Conservation (phyloP, 1,284 basidiomycete species). For the Pascua guehoae region DNA sequence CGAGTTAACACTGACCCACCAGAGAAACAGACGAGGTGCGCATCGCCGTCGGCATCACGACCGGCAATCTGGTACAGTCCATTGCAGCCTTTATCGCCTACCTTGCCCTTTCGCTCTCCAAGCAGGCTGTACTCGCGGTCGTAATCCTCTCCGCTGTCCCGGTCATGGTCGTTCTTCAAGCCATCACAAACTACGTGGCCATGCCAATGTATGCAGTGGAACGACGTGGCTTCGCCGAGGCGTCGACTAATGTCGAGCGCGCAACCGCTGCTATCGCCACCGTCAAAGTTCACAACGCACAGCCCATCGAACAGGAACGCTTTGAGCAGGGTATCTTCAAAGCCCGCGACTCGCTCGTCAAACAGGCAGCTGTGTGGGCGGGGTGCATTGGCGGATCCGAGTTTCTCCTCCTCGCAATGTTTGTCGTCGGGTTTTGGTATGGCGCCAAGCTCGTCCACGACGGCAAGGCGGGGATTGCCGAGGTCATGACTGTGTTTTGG, state of each 20-base stretch:
- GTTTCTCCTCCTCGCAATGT: constrained; percentile 82
- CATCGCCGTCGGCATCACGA: constrained; percentile 70
- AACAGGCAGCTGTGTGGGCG: constrained; percentile 71
- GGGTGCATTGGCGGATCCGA: constrained; percentile 65
- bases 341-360: constrained; percentile 53
- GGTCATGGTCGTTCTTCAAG: constrained; percentile 69
- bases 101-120: constrained; percentile 73
- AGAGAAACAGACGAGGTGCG: constrained; percentile 95
- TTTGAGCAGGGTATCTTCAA: constrained; percentile 55
- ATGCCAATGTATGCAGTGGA: constrained; percentile 68
- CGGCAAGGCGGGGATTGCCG: constrained; percentile 64
- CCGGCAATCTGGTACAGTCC: constrained; percentile 75
- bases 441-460: constrained; percentile 79
- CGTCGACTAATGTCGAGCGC: constrained; percentile 75
- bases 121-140: constrained; percentile 78
- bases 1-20: constrained; percentile 9
- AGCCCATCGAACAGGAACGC: constrained; percentile 58
- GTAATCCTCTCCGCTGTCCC: constrained; percentile 92
- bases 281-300: constrained; percentile 93
- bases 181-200: constrained; percentile 62
- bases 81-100: constrained; percentile 73
- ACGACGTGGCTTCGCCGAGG: constrained; percentile 63
- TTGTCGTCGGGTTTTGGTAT: constrained; percentile 96
- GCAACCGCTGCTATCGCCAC: constrained; percentile 76
- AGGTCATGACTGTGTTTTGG: constrained; percentile 95